A percentile compares a stretch with the other conserved stretches of the same genome.
These are phyloP conservation scores for Haematococcus sp. DNA, from an alignment of 139 green algal genomes.

Conservation along the genomic window DNA sequence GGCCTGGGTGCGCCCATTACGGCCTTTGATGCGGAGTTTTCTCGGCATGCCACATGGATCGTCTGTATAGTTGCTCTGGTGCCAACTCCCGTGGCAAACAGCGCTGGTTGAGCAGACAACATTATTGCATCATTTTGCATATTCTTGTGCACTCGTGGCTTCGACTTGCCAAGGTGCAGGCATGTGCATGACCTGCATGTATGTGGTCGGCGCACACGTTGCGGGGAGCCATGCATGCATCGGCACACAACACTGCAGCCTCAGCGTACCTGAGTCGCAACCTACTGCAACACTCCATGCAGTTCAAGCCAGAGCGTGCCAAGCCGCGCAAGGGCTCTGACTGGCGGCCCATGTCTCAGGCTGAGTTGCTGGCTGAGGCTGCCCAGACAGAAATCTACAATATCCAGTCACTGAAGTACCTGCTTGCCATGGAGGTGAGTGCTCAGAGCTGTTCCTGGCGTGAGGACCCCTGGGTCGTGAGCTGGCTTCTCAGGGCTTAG, in stretches of 20 bases:
- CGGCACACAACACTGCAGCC: no score
- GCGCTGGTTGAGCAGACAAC: constrained; percentile 9
- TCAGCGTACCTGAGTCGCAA: no score
- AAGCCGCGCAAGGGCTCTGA: constrained; percentile 10
- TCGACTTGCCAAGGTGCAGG: no score
- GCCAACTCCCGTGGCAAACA: background rate
- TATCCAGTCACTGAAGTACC: constrained; percentile 57
- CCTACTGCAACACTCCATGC: background rate
- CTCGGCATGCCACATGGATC: background rate
- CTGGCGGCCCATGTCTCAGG: constrained; percentile 59
- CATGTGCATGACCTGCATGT: background rate
- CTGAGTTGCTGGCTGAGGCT: constrained; percentile 85
- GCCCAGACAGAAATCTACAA: constrained; percentile 82
- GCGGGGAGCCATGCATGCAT: no score
- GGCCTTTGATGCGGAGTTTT: background rate
- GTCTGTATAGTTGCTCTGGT: background rate
- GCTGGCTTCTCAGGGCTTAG: no score
- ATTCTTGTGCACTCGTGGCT: no score
- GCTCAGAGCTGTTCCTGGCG: no score
- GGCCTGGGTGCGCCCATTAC: no score
- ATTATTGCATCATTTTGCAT: background rate
- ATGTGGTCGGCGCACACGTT: background rate
- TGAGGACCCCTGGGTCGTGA: no score
- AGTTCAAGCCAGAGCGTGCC: background rate
- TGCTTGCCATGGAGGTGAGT: constrained; percentile 35